phyloP scores from a whole-genome alignment of 2,329 filamentous ascomycete species.

The Talaromyces piceae region DNA sequence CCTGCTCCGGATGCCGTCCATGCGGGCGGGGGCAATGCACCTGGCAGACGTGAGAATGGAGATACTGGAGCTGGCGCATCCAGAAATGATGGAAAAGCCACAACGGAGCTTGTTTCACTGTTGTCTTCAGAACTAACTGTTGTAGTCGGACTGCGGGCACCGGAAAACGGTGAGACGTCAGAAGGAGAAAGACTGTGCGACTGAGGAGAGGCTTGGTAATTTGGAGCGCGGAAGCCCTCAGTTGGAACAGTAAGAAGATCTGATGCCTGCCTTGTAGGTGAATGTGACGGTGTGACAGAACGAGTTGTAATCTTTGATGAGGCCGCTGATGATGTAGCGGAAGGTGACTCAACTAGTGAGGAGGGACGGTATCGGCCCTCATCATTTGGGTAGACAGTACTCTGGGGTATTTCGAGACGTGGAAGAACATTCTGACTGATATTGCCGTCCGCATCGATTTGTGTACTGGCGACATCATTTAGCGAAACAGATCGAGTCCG shows the following conservation, averaged over 20 bases:
- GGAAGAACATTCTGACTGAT: not conserved
- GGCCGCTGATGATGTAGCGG: slow-evolving; percentile 18
- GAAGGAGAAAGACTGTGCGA: slow-evolving; percentile 15
- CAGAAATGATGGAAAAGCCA: slow-evolving; percentile 62
- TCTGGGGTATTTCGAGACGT: not conserved
- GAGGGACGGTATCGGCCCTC: not conserved
- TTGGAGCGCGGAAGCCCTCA: slow-evolving; percentile 31
- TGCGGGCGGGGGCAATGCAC: slow-evolving; percentile 1
- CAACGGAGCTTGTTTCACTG: slow-evolving; percentile 33
- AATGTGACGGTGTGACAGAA: slow-evolving; percentile 12
- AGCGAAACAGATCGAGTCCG: slow-evolving; percentile 49
- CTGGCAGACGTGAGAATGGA: not conserved
- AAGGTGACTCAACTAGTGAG: not conserved
- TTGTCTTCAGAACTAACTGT: slow-evolving; percentile 13
- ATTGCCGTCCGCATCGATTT: slow-evolving; percentile 19
- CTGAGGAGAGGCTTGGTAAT: slow-evolving; percentile 23
- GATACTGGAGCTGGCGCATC: slow-evolving; percentile 34
- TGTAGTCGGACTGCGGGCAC: slow-evolving; percentile 11
- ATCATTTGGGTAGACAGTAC: not conserved
- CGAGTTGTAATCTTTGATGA: slow-evolving; percentile 28
- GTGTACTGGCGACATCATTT: slow-evolving; percentile 35
- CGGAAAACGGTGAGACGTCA: slow-evolving; percentile 25
- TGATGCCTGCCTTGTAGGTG: slow-evolving; percentile 26
- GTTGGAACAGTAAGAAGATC: slow-evolving; percentile 39
- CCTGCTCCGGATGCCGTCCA: not conserved